phyloP scores from a whole-genome alignment of 768 basidiomycete genomes.

The Galerina sulciceps region DNA sequence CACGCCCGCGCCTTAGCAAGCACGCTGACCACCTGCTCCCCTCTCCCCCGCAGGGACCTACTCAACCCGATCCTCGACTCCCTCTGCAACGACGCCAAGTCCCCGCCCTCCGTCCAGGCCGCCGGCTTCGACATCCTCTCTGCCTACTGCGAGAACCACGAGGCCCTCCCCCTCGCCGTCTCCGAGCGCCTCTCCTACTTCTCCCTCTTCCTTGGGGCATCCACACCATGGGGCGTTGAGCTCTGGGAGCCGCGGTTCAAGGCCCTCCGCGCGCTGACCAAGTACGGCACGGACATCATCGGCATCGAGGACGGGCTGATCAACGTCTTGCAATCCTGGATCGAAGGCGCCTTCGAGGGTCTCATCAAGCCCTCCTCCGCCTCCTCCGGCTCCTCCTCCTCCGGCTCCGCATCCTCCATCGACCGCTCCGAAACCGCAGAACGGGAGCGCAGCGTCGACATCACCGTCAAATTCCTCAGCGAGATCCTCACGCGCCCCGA shows the following conservation, averaged over 20 bases:
- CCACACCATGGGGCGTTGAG: slow-evolving; percentile 62
- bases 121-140: slow-evolving; percentile 76
- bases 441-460: slow-evolving; percentile 65
- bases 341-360: slow-evolving; percentile 65
- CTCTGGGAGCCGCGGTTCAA: slow-evolving; percentile 74
- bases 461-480: slow-evolving; percentile 62
- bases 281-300: slow-evolving; percentile 58
- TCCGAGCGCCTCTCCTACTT: slow-evolving; percentile 68
- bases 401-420: no score
- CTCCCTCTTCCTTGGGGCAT: slow-evolving; percentile 57
- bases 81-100: slow-evolving; percentile 55
- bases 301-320: slow-evolving; percentile 68
- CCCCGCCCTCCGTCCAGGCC: slow-evolving; percentile 61
- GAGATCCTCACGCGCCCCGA: slow-evolving; percentile 52
- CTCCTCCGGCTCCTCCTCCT: no score
- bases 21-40: slow-evolving; percentile 52
- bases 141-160: slow-evolving; percentile 68
- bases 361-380: slow-evolving; percentile 37
- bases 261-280: slow-evolving; percentile 68
- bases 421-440: slow-evolving; percentile 53
- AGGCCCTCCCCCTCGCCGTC: slow-evolving; percentile 48
- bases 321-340: slow-evolving; percentile 64
- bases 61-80: slow-evolving; percentile 64
- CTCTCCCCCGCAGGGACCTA: slow-evolving; percentile 55
- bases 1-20: slow-evolving; percentile 66